Conservation (phyloP, 257 asterid species). For the Handroanthus guayacan region DNA sequence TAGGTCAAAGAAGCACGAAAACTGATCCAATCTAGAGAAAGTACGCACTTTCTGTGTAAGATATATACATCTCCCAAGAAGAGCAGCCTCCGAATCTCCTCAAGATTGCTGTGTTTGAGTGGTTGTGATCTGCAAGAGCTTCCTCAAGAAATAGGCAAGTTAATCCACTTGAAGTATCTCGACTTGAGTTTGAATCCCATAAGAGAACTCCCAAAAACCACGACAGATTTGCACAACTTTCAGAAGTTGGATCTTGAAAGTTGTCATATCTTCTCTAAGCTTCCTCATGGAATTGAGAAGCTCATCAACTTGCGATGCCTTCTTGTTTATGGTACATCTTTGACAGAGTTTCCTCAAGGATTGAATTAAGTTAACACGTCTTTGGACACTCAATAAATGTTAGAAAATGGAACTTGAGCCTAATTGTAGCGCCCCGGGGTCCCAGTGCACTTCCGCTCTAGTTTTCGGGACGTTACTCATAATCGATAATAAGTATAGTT, state of each 20-base stretch:
- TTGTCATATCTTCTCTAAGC: background rate
- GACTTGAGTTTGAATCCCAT: background rate
- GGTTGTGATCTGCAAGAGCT: no score
- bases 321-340: background rate
- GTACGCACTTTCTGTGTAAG: no score
- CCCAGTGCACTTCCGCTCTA: no score
- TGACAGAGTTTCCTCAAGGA: background rate
- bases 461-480: no score
- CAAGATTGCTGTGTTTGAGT: no score
- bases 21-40: no score
- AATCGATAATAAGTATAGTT: no score
- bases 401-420: no score
- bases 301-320: slow-evolving; percentile 32
- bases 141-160: background rate
- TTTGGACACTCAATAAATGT: background rate
- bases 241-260: slow-evolving; percentile 23
- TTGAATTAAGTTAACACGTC: background rate
- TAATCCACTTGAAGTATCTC: background rate
- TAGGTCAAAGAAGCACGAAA: no score
- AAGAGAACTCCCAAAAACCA: slow-evolving; percentile 28
- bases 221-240: slow-evolving; percentile 28
- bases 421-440: no score
- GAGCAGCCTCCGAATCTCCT: no score
- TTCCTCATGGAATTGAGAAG: slow-evolving; percentile 34
- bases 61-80: no score